These are phyloP conservation scores for Podila epicladia DNA, from an alignment of 192 early-diverging fungal species.

Conservation along the genomic window DNA sequence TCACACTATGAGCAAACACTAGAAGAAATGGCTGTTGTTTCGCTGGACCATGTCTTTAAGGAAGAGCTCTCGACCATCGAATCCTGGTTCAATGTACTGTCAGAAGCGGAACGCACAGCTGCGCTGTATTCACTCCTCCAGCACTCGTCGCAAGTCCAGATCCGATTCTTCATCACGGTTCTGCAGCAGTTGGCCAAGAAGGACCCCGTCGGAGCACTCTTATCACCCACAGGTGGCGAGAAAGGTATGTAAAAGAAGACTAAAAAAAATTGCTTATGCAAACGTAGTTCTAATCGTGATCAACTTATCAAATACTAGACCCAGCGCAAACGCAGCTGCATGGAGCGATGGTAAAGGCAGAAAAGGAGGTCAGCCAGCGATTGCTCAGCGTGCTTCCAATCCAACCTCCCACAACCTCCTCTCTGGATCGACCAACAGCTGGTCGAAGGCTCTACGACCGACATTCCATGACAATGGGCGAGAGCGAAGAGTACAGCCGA, in stretches of 20 bases:
- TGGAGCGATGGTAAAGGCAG: slow-evolving; percentile 64
- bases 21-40: slow-evolving; percentile 87
- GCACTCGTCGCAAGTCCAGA: slow-evolving; percentile 89
- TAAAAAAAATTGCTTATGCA: not conserved
- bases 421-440: slow-evolving; percentile 35
- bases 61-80: slow-evolving; percentile 94
- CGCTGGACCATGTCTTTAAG: slow-evolving; percentile 84
- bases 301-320: slow-evolving; percentile 21
- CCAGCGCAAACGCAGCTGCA: slow-evolving; percentile 60
- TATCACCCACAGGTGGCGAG: slow-evolving; percentile 61
- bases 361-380: slow-evolving; percentile 56
- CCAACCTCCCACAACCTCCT: slow-evolving; percentile 32
- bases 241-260: slow-evolving; percentile 46
- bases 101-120: slow-evolving; percentile 91
- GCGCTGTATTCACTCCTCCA: slow-evolving; percentile 93
- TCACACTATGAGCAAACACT: slow-evolving; percentile 92
- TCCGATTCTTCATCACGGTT: slow-evolving; percentile 94
- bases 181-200: slow-evolving; percentile 93
- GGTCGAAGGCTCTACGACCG: slow-evolving; percentile 67
- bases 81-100: slow-evolving; percentile 92
- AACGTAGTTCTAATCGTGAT: not conserved
- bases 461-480: slow-evolving; percentile 61
- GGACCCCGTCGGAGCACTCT: slow-evolving; percentile 72
- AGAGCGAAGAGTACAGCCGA: slow-evolving; percentile 57
- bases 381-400: slow-evolving; percentile 42